These are phyloP conservation scores for Passiflora organensis DNA, from an alignment of 345 rosid species.

Conservation along the genomic window DNA sequence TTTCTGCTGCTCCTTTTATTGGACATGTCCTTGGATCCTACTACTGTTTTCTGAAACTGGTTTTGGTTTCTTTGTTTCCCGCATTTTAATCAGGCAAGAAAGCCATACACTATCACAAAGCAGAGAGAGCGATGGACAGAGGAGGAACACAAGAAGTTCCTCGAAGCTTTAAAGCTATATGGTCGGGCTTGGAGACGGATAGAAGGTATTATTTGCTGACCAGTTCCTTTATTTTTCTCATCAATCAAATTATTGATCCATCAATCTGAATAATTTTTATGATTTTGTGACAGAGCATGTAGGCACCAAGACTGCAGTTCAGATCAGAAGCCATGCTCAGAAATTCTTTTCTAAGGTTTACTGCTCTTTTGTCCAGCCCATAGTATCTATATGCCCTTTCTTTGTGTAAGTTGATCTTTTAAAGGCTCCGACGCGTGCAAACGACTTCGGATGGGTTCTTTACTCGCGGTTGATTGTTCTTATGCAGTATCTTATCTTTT, in stretches of 20 bases:
- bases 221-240: too few species aligned
- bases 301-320: slow-evolving; percentile 89
- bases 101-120: slow-evolving; percentile 79
- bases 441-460: too few species aligned
- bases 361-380: too few species aligned
- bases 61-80: neutral
- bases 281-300: slow-evolving; percentile 53
- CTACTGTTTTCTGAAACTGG: too few species aligned
- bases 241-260: too few species aligned
- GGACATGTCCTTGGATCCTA: too few species aligned
- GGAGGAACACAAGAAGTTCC: slow-evolving; percentile 81
- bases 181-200: slow-evolving; percentile 92
- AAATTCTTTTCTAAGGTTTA: slow-evolving; percentile 92
- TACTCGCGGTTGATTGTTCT: too few species aligned
- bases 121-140: slow-evolving; percentile 95
- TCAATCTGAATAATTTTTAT: neutral
- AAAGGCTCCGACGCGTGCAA: too few species aligned
- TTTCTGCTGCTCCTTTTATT: slow-evolving; percentile 13
- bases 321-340: slow-evolving; percentile 97
- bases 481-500: too few species aligned
- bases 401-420: too few species aligned
- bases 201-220: slow-evolving; percentile 44
- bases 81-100: slow-evolving; percentile 49
- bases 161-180: slow-evolving; percentile 77
- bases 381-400: too few species aligned